Conservation (phyloP, 2,329 filamentous ascomycete genomes). For the Arthroderma sp. region DNA sequence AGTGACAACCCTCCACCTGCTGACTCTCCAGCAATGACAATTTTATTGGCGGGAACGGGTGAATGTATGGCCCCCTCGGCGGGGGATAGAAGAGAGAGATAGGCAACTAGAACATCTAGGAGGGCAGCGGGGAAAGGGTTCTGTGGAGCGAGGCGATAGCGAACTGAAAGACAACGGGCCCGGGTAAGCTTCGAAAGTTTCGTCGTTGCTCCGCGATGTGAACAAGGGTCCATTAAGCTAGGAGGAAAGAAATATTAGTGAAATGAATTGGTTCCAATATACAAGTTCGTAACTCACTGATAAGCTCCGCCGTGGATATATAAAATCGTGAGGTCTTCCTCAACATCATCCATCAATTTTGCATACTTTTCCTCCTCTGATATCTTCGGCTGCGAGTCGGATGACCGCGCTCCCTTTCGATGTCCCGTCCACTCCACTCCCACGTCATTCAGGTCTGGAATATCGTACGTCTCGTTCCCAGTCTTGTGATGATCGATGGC, state of each 20-base stretch:
- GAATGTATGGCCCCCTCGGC: constrained; percentile 30
- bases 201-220: constrained; percentile 25
- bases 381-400: constrained; percentile 26
- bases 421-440: constrained; percentile 36
- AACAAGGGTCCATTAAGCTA: constrained; percentile 33
- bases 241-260: background rate
- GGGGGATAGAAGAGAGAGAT: constrained; percentile 34
- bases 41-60: constrained; percentile 30
- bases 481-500: constrained; percentile 28
- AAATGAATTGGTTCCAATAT: no score
- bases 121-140: constrained; percentile 35
- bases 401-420: constrained; percentile 25
- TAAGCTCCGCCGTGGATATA: constrained; percentile 37
- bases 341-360: constrained; percentile 26
- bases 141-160: constrained; percentile 36
- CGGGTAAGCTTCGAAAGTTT: constrained; percentile 30
- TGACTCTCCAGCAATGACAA: constrained; percentile 35
- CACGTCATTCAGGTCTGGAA: constrained; percentile 24
- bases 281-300: constrained; percentile 21
- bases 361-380: constrained; percentile 32
- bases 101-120: constrained; percentile 35
- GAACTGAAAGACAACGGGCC: constrained; percentile 30
- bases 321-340: constrained; percentile 29
- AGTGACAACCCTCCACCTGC: constrained; percentile 33
- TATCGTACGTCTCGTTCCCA: constrained; percentile 25